These are phyloP conservation scores for Hirsutella minnesotensis DNA, from an alignment of 2,329 filamentous ascomycete species.

Conservation along the genomic window DNA sequence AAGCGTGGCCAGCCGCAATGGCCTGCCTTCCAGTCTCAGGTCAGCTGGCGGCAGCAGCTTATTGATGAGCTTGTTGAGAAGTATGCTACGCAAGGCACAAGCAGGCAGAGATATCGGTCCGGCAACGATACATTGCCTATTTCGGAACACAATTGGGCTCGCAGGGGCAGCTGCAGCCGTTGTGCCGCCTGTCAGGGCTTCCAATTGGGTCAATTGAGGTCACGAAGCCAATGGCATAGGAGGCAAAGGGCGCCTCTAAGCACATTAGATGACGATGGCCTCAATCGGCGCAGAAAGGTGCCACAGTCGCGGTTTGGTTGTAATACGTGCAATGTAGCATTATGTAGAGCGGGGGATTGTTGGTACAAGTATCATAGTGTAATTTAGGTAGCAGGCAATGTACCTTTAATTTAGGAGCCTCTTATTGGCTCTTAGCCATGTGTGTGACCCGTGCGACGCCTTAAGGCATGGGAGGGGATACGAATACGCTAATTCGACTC, in stretches of 20 bases:
- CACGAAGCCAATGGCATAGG: neutral
- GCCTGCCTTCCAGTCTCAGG: neutral
- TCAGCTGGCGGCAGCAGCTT: neutral
- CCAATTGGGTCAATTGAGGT: neutral
- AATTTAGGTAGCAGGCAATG: too few relatives aligned
- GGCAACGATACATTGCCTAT: too few relatives aligned
- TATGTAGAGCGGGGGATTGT: too few relatives aligned
- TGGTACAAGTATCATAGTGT: too few relatives aligned
- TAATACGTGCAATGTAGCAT: neutral
- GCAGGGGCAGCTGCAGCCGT: neutral
- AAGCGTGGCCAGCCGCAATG: neutral
- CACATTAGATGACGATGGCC: neutral
- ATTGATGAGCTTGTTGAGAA: neutral
- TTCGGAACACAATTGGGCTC: neutral
- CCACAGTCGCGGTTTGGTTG: neutral
- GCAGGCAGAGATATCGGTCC: neutral
- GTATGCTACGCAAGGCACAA: neutral
- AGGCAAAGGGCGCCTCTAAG: neutral
- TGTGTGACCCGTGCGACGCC: too few relatives aligned
- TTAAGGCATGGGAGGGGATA: too few relatives aligned
- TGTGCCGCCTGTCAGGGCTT: neutral
- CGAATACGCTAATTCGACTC: too few relatives aligned
- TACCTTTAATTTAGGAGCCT: neutral
- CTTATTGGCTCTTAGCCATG: neutral
- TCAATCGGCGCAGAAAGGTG: neutral